These are phyloP conservation scores for Suillus decipiens DNA, from an alignment of 768 basidiomycete genomes.

Conservation along the genomic window DNA sequence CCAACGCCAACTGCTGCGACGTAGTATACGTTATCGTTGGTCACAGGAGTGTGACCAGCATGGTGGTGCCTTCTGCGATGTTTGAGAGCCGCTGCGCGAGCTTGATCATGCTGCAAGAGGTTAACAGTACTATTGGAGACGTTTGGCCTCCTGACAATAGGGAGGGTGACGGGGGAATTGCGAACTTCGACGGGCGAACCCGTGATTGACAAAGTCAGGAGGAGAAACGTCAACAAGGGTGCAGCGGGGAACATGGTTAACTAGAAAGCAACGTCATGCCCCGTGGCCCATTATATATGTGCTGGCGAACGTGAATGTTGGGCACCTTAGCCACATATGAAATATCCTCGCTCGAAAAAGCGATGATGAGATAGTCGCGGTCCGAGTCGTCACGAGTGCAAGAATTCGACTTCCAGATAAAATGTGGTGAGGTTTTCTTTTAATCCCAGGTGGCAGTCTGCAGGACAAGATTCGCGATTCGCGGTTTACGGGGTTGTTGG, in stretches of 20 bases:
- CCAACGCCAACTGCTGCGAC: slow-evolving; percentile 52
- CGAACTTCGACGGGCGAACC: slow-evolving; percentile 45
- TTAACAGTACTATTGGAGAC: slow-evolving; percentile 45
- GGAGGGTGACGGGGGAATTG: slow-evolving; percentile 44
- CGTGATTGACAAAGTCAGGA: slow-evolving; percentile 47
- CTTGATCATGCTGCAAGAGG: slow-evolving; percentile 51
- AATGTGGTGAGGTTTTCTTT: not conserved
- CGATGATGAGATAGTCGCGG: not conserved
- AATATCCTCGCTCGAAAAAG: not conserved
- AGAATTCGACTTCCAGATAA: not conserved
- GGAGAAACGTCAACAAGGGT: slow-evolving; percentile 44
- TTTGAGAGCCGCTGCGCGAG: slow-evolving; percentile 38
- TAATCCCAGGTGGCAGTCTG: no score
- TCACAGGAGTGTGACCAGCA: slow-evolving; percentile 35
- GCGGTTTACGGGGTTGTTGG: no score
- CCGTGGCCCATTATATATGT: not conserved
- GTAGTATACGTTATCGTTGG: slow-evolving; percentile 38
- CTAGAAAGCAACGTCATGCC: not conserved
- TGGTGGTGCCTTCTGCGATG: slow-evolving; percentile 10
- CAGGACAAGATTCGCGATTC: no score
- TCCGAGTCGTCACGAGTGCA: not conserved
- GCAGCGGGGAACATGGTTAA: slow-evolving; percentile 38
- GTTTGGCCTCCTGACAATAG: slow-evolving; percentile 55
- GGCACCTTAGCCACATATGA: not conserved
- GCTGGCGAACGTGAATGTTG: not conserved